A percentile compares a stretch with the other conserved stretches of the same genome.
Evolutionary conservation across 345 rosid genomes (phyloP).

Genomic region (Gossypium stocksii): DNA sequence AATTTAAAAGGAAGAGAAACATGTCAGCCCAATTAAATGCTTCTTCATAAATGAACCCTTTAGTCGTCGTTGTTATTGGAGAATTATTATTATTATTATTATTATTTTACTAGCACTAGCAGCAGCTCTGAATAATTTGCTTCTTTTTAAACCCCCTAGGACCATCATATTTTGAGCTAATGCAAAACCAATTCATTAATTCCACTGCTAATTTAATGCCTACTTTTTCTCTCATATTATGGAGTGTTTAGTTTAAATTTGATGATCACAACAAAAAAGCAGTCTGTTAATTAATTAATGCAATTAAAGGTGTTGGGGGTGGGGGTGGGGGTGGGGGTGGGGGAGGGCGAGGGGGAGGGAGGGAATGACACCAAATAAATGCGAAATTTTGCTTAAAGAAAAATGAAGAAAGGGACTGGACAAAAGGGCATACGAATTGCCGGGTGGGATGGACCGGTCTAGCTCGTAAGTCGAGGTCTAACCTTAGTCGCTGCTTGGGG

Average conservation of each 20-base stretch:
- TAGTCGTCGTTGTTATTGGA: background rate
- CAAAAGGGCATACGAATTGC: constrained; percentile 16
- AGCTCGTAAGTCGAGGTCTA: too few relatives aligned
- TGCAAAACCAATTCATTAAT: background rate
- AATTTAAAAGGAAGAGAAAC: too few relatives aligned
- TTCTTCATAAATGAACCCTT: background rate
- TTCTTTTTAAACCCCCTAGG: background rate
- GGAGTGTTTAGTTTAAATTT: too few relatives aligned
- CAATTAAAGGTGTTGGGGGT: background rate
- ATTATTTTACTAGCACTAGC: too few relatives aligned
- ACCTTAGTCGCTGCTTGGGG: background rate
- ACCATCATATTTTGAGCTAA: background rate
- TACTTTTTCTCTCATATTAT: too few relatives aligned
- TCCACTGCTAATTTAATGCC: too few relatives aligned
- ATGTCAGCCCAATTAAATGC: background rate
- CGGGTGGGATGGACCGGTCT: background rate
- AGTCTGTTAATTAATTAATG: background rate
- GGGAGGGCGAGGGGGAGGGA: too few relatives aligned
- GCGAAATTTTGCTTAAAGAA: background rate
- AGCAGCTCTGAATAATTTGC: background rate
- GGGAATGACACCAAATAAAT: background rate
- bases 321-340: too few relatives aligned
- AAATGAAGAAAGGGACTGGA: background rate
- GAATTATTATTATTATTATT: too few relatives aligned
- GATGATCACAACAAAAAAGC: background rate